Evolutionary conservation across 2,329 filamentous ascomycete genomes (phyloP), one percentile per base, ranked within the genome.

Genomic region (Talaromyces pinophilus): DNA sequence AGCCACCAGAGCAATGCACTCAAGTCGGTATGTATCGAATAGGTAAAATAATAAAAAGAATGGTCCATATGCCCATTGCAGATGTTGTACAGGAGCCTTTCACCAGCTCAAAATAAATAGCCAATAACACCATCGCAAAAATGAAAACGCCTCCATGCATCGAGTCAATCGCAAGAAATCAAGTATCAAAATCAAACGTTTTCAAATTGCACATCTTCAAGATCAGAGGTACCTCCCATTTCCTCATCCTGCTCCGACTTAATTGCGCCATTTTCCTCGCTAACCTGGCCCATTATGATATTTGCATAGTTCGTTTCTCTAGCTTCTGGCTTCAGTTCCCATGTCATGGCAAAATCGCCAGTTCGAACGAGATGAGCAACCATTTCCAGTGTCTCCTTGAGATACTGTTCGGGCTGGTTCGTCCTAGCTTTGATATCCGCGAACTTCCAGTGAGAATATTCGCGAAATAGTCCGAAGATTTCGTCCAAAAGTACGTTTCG

Each of bases 381-480:
- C 74, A 92, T 88, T 69, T 93, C 90, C 71, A 99, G 81, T 0
- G 89, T 90, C 75, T 95, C 88, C 64, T 94, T 92, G 68, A 99
- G 86, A 77, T 93, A 98, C n/a, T 90, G 89, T 76, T 98, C 95
- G 1, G 95, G 95, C 80, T 99, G 95, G 67, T 89, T 87, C 46
- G 96, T 86, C 68, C 86, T 83, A 61, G 88, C 84, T 69, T 92
- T 92, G 71, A 99, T 86, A 5, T 90, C 87, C 75, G 92, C 93
- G 84, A 98, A 91, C n/a, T 91, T 89, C 93, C 94, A 99, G 79
- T 95, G 98, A 72, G 90, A 88, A 83, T 91, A 96, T 73, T 90
- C 83, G 65, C 89, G 87, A 87, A 97, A 99, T 75, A 89, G 90
- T 59, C 86, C 82, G 82, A 94, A 93, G 68, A 99, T 88, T 70